phyloP scores from a whole-genome alignment of 2,329 filamentous ascomycete genomes.

The Neurospora crassa region DNA sequence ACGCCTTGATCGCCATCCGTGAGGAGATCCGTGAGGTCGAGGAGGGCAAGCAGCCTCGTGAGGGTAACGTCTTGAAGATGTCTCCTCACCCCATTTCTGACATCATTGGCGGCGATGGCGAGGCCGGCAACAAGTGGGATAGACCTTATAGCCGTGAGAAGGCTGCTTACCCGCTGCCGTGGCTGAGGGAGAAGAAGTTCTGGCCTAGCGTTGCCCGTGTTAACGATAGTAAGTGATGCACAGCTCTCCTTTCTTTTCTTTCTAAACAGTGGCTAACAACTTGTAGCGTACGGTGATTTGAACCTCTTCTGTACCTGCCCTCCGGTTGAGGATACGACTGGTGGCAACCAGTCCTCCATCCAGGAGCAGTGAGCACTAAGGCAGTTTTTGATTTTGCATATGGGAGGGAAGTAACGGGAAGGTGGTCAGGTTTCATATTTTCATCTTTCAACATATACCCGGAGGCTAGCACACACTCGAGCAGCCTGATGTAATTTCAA shows the following conservation, averaged over 20 bases:
- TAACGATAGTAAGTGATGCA: constrained; percentile 63
- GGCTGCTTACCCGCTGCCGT: constrained; percentile 79
- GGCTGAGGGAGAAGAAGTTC: constrained; percentile 91
- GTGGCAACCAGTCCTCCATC: constrained; percentile 15
- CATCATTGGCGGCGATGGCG: constrained; percentile 52
- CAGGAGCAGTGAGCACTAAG: constrained; percentile 3
- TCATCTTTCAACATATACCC: not conserved
- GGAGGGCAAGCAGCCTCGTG: constrained; percentile 62
- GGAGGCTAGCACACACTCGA: not conserved
- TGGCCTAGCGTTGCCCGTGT: constrained; percentile 84
- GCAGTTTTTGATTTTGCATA: not conserved
- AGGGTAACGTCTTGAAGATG: constrained; percentile 81
- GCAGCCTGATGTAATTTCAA: not conserved
- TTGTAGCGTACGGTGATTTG: constrained; percentile 70
- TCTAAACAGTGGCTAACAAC: not conserved
- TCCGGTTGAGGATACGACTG: constrained; percentile 59
- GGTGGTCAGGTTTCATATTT: not conserved
- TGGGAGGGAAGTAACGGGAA: not conserved
- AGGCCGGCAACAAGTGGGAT: constrained; percentile 55
- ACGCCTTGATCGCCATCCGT: constrained; percentile 80
- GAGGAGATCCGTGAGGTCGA: constrained; percentile 78
- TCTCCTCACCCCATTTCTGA: constrained; percentile 79
- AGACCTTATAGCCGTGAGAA: constrained; percentile 71
- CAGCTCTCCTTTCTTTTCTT: not conserved
- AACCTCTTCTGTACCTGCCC: constrained; percentile 95